Evolutionary conservation across 192 early-diverging fungal species (phyloP).

Genomic region (Backusella westeae): DNA sequence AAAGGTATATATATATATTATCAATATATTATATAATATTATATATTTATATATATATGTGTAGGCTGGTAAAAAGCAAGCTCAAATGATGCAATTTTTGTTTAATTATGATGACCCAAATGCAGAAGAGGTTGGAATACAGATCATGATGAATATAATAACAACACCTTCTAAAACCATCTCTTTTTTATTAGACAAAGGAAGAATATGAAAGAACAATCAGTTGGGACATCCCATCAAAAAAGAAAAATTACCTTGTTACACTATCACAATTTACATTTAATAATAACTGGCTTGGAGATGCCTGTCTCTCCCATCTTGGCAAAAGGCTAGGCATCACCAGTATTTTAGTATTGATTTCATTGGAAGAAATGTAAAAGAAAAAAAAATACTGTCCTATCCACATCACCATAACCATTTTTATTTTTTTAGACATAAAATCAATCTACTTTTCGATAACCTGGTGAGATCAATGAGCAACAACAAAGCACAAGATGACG

Average conservation of each 20-base stretch:
- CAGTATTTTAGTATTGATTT: background rate
- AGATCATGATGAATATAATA: background rate
- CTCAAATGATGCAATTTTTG: background rate
- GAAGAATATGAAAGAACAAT: conserved; percentile 13
- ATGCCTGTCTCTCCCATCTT: background rate
- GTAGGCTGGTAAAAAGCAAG: background rate
- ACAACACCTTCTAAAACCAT: background rate
- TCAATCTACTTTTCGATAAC: background rate
- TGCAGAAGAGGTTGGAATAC: background rate
- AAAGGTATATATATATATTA: background rate
- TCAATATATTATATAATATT: background rate
- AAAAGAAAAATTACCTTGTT: background rate
- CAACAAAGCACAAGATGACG: background rate
- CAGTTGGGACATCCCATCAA: background rate
- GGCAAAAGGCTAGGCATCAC: conserved; percentile 9
- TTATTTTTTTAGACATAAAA: background rate
- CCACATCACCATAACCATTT: background rate
- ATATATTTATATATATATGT: background rate
- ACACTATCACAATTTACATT: conserved; percentile 9
- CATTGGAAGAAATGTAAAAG: conserved; percentile 2
- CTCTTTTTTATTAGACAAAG: background rate
- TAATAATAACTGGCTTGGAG: background rate
- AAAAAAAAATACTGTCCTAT: background rate
- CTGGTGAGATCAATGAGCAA: background rate
- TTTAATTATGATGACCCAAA: background rate